Percentiles rank a stretch among this genome's conserved stretches.
Conservation (phyloP, 164 flowering plant genomes). For the Echeveria elegans region DNA sequence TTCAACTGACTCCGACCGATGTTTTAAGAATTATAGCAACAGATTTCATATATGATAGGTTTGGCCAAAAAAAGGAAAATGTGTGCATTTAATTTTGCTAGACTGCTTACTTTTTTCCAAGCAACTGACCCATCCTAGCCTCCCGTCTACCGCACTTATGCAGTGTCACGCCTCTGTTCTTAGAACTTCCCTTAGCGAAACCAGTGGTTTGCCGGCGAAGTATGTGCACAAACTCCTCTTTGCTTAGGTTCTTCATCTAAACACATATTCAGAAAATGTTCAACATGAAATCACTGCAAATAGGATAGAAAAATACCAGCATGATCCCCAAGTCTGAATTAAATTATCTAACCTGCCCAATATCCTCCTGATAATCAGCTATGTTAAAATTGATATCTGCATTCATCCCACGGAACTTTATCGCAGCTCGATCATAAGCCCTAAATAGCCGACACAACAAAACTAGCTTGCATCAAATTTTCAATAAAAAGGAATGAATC, state of each 20-base stretch:
- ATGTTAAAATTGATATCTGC: conserved; percentile 8
- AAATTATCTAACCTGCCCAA: not conserved
- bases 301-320: no score
- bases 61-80: not conserved
- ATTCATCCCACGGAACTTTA: conserved; percentile 5
- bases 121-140: conserved; percentile 11
- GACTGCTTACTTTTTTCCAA: conserved; percentile 9
- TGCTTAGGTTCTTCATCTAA: conserved; percentile 1
- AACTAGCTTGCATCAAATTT: no score
- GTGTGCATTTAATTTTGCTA: not conserved
- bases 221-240: conserved; percentile 8
- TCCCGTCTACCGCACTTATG: conserved; percentile 8
- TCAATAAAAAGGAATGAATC: no score
- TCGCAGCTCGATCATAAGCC: conserved; percentile 10
- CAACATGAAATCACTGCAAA: not conserved
- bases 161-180: conserved; percentile 8
- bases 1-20: not conserved
- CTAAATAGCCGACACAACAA: not conserved
- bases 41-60: not conserved
- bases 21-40: not conserved
- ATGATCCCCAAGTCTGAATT: not conserved
- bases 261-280: not conserved
- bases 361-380: conserved; percentile 8
- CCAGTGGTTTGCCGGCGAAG: conserved; percentile 7
- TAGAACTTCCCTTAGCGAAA: conserved; percentile 4